Evolutionary conservation across 768 basidiomycete genomes (phyloP).

Genomic region (Pisolithus orientalis): DNA sequence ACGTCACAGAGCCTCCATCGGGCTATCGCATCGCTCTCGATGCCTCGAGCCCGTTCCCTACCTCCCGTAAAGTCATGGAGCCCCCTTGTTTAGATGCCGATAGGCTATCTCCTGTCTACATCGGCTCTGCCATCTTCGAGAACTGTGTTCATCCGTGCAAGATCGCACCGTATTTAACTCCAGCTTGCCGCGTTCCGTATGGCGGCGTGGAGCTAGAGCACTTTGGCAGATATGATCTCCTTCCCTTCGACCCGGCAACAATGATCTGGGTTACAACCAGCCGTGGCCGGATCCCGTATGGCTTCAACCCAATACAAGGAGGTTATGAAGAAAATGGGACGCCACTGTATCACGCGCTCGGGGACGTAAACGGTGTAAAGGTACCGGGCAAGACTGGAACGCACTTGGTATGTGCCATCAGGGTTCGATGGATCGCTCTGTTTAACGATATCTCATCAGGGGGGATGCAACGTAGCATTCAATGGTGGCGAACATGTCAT

Average conservation of each 20-base stretch:
- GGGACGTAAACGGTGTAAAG: constrained; percentile 38
- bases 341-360: constrained; percentile 66
- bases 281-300: constrained; percentile 52
- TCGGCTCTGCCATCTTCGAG: constrained; percentile 67
- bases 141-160: constrained; percentile 80
- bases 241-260: constrained; percentile 56
- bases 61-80: constrained; percentile 33
- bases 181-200: constrained; percentile 50
- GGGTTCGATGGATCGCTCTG: not conserved
- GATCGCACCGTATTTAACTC: constrained; percentile 55
- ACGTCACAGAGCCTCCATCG: constrained; percentile 41
- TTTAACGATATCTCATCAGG: constrained; percentile 18
- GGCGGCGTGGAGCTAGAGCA: constrained; percentile 58
- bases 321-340: constrained; percentile 67
- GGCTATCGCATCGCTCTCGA: constrained; percentile 60
- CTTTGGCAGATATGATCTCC: constrained; percentile 63
- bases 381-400: constrained; percentile 74
- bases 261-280: constrained; percentile 75
- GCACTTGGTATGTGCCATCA: constrained; percentile 48
- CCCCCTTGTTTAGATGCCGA: constrained; percentile 55
- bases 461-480: constrained; percentile 37
- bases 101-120: constrained; percentile 51
- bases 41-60: constrained; percentile 34
- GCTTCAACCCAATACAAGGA: constrained; percentile 58
- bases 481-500: constrained; percentile 33